Conservation (phyloP, 768 basidiomycete species). For the Mycena capillaripes region DNA sequence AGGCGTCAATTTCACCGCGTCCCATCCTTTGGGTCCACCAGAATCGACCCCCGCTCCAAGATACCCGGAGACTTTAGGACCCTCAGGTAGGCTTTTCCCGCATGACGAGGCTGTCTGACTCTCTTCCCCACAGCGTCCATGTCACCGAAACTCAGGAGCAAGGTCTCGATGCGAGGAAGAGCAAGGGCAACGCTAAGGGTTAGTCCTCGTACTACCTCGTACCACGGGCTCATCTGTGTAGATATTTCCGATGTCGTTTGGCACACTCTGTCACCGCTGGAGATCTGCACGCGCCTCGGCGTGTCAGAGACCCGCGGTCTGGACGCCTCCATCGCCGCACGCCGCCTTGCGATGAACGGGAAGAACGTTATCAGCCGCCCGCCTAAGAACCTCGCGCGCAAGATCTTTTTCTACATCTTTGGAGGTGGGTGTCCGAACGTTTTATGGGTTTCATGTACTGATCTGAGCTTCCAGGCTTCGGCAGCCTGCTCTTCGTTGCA, state of each 20-base stretch:
- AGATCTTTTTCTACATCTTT: slow-evolving; percentile 65
- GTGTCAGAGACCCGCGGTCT: slow-evolving; percentile 63
- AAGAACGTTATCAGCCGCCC: slow-evolving; percentile 67
- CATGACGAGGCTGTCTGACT: background rate
- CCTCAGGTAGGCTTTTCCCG: slow-evolving; percentile 33
- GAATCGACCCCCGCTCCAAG: slow-evolving; percentile 35
- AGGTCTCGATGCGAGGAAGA: slow-evolving; percentile 20
- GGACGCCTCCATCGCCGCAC: slow-evolving; percentile 61
- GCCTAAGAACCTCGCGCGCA: slow-evolving; percentile 56
- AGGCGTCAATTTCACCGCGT: slow-evolving; percentile 1
- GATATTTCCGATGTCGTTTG: slow-evolving; percentile 61
- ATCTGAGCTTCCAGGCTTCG: slow-evolving; percentile 53
- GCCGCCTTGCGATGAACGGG: slow-evolving; percentile 60
- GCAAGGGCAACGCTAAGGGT: slow-evolving; percentile 35
- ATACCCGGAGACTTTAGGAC: slow-evolving; percentile 44
- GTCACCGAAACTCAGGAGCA: slow-evolving; percentile 44
- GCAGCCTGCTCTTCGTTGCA: slow-evolving; percentile 57
- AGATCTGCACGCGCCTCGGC: slow-evolving; percentile 58
- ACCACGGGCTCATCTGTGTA: slow-evolving; percentile 26
- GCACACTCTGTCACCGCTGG: slow-evolving; percentile 58
- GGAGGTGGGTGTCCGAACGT: slow-evolving; percentile 46
- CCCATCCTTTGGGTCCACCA: slow-evolving; percentile 17
- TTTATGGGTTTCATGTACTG: background rate
- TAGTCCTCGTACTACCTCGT: background rate
- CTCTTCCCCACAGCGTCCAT: slow-evolving; percentile 36